Evolutionary conservation across 495 filamentous ascomycete species (phyloP), one percentile per base, ranked within the genome.

Genomic region (Elasticomyces elasticus): DNA sequence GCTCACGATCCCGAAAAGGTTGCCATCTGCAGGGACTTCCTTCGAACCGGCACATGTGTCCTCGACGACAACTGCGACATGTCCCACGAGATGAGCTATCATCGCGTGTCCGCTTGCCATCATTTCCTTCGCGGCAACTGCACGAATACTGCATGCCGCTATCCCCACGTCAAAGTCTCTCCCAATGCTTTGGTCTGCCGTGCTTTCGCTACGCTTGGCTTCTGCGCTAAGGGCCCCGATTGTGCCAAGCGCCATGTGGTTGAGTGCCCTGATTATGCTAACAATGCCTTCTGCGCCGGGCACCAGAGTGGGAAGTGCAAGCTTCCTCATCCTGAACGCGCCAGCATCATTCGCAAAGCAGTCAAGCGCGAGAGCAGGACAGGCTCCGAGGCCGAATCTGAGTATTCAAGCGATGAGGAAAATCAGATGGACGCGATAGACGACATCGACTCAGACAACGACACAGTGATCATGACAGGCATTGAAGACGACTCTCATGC

Each of bases 181-280:
- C 82, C 87, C 59, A 76, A 79, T 60, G 88, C 91, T 35, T 83
- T 79, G 7, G 86, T 96, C 49, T 98, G 92, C 66, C 80, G 83
- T 54, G 64, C 78, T 12, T 98, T 98, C 71, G 90, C 86, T 19
- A 80, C 79, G 17, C 76, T 94, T 61, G 92, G 92, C 38, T 96
- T 92, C 66, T 98, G 92, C 72, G 83, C 86, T 51, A 86, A 88
- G 65, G 92, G 92, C 42, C 75, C 75, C 38, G 66, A 72, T 40
- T 98, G 92, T 66, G 65, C 81, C 53, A 82, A 94, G 56, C 86
- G 87, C 56, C 92, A 98, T 69, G 82, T 87, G 51, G 22, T 38
- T 33, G 92, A 96, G 66, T 98, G 92, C 64, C 92, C 92, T 42
- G 87, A 96, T 66, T 95, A 94, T 74, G 85, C 86, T 75, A 95